Evolutionary conservation across 2,329 filamentous ascomycete species (phyloP).

Genomic region (Pestalotiopsis sp.): DNA sequence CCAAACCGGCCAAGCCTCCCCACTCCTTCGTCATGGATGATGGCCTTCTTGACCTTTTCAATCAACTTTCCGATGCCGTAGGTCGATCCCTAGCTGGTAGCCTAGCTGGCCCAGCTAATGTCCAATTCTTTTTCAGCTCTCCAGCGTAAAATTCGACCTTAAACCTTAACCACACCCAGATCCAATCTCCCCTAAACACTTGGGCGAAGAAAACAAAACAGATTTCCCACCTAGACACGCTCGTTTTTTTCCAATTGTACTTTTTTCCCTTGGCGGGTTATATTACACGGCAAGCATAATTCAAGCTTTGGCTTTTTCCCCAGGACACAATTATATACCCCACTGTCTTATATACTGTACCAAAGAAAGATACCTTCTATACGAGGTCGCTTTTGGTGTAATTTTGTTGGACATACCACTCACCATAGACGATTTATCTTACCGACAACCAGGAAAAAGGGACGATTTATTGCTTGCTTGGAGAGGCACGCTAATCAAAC

Average conservation of each 20-base stretch:
- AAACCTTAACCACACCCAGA: not conserved
- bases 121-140: not conserved
- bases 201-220: not conserved
- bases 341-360: not conserved
- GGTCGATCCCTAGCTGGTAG: not conserved
- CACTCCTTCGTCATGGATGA: not conserved
- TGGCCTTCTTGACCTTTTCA: not conserved
- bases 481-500: not conserved
- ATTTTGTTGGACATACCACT: not conserved
- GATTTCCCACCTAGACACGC: not conserved
- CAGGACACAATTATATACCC: not conserved
- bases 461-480: not conserved
- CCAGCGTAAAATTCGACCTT: not conserved
- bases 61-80: not conserved
- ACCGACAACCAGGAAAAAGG: not conserved
- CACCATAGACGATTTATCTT: not conserved
- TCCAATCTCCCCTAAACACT: not conserved
- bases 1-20: not conserved
- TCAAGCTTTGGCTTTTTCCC: not conserved
- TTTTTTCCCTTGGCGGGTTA: not conserved
- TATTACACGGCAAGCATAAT: not conserved
- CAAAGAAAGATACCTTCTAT: not conserved
- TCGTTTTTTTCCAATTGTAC: not conserved
- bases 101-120: not conserved
- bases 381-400: not conserved